Base-by-base conservation (phyloP, 495 filamentous ascomycete species). In the Parathielavia appendiculata region DNA sequence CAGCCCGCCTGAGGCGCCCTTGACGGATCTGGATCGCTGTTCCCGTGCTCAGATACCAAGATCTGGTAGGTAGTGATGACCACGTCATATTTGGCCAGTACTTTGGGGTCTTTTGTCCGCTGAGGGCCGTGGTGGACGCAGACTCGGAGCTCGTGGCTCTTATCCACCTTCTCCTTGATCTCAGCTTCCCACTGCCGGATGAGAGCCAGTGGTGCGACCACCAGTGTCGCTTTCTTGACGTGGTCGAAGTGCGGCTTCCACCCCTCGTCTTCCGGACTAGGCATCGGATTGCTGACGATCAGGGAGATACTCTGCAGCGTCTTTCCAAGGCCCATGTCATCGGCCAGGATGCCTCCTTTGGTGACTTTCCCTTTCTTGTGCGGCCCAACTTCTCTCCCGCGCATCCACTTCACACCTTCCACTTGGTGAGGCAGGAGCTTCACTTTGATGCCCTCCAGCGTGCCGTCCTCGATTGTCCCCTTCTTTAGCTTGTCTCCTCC, bases 111-210 rank as follows among this genome's bases (percentile, higher is more conserved):
- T 65, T 96, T 97, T 2, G 90, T 87, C 5, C 93, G 87, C 52
- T 84, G 81, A 3, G 89, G 81, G 6, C 93, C 93, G 65, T 98
- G 93, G 65, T 98, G 95, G 22, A 98, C 83, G 59, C 83, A 85
- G 10, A 98, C 91, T 56, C 84, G 81, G 20, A 96, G 76, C 60
- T 67, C 79, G 62, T 93, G 88, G 6, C 79, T 76, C 36, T 76
- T 68, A 38, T 80, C 74, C 14, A 96, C 84, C 67, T 89, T 92
- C 43, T 86, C 84, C 44, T 83, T 85, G 66, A 98, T 88, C 69
- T 98, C 93, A 2, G 84, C 77, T 70, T 98, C 93, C 93, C 93
- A 98, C 74, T 98, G 93, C 61, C 92, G 90, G 74, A 98, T 97
- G 26, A 98, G 80, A 19, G 92, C 92, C 30, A 98, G 73, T 16